phyloP scores from a whole-genome alignment of 202 grass and related monocot genomes.

The Hordeum pubiflorum region DNA sequence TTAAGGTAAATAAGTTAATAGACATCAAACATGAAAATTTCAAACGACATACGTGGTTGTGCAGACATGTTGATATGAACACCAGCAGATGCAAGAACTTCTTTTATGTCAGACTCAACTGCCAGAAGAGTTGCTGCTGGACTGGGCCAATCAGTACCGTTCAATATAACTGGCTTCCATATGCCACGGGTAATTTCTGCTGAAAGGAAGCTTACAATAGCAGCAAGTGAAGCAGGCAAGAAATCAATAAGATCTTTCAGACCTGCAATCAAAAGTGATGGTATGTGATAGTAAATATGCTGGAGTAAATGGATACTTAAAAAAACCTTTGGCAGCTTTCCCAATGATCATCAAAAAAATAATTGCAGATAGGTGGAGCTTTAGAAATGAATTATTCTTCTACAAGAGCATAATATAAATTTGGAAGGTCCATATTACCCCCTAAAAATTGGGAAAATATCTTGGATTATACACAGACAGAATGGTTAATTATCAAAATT shows the following conservation, averaged over 20 bases:
- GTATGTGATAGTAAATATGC: slow-evolving; percentile 13
- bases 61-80: slow-evolving; percentile 60
- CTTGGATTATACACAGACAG: neutral
- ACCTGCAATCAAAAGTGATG: slow-evolving; percentile 40
- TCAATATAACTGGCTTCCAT: slow-evolving; percentile 82
- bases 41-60: slow-evolving; percentile 21
- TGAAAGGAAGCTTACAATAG: slow-evolving; percentile 66
- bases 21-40: neutral
- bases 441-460: neutral
- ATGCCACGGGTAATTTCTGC: slow-evolving; percentile 81
- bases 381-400: neutral
- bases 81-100: slow-evolving; percentile 64
- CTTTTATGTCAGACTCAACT: slow-evolving; percentile 66
- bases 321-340: neutral
- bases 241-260: slow-evolving; percentile 70
- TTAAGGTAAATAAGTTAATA: neutral
- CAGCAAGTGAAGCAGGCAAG: slow-evolving; percentile 78
- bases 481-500: neutral
- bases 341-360: neutral
- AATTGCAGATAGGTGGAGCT: neutral
- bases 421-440: neutral
- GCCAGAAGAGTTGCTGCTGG: slow-evolving; percentile 49
- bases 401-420: neutral
- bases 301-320: neutral
- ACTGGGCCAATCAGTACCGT: slow-evolving; percentile 87